Percentiles rank a stretch among this genome's conserved stretches.
These are phyloP conservation scores for Cyberlindnera euphorbiiphila DNA, from an alignment of 805 yeast genomes.

Conservation along the genomic window DNA sequence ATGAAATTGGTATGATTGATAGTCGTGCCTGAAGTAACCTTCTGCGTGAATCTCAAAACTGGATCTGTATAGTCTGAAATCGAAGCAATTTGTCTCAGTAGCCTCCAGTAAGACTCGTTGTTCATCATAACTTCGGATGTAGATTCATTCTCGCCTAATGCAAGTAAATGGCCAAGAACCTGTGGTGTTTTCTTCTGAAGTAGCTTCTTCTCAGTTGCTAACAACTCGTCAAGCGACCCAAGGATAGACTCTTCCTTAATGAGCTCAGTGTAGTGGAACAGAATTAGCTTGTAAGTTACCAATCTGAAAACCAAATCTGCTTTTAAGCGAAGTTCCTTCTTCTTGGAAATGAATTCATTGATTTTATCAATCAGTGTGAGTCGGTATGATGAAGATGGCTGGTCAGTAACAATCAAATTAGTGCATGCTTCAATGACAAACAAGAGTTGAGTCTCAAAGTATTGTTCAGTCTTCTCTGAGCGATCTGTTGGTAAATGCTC, in stretches of 20 bases:
- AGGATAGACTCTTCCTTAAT: conserved; percentile 2
- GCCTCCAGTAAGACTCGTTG: conserved; percentile 52
- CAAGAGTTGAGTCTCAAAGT: conserved; percentile 28
- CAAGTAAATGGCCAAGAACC: conserved; percentile 17
- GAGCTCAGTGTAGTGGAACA: conserved; percentile 25
- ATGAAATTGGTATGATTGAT: conserved; percentile 52
- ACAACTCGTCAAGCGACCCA: conserved; percentile 12
- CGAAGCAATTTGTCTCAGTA: conserved; percentile 46
- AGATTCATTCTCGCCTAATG: conserved; percentile 4
- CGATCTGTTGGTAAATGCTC: conserved; percentile 33
- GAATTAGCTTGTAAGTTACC: conserved; percentile 46
- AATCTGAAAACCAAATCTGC: conserved; percentile 36
- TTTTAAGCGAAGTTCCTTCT: conserved; percentile 26
- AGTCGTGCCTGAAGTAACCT: conserved; percentile 32
- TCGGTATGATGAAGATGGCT: conserved; percentile 1
- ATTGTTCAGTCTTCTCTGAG: conserved; percentile 26
- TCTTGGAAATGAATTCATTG: conserved; percentile 22
- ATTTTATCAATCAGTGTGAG: conserved; percentile 7
- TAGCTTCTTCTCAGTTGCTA: conserved; percentile 12
- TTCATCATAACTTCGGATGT: conserved; percentile 37
- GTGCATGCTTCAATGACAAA: conserved; percentile 44
- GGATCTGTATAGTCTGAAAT: conserved; percentile 38
- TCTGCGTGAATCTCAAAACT: conserved; percentile 46
- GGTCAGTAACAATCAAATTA: conserved; percentile 18
- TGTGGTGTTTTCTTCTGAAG: conserved; percentile 20